Conservation (phyloP, 352 stramenopile genomes). For the Globisporangium carolinianum region DNA sequence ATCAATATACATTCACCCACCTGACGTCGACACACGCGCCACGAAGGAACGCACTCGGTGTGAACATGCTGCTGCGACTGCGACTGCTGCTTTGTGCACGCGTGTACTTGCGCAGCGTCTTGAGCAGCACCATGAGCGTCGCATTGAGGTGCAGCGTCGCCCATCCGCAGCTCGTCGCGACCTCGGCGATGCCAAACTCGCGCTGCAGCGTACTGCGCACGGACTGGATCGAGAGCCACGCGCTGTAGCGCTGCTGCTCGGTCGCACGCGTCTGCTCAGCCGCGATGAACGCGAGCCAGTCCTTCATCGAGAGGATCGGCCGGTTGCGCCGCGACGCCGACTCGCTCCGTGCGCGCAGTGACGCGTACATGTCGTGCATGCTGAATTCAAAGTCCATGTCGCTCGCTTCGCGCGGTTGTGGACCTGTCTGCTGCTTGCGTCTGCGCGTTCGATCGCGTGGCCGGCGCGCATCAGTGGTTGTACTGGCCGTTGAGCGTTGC, state of each 20-base stretch:
- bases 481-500: background rate
- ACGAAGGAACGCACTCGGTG: conserved; percentile 25
- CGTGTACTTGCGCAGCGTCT: conserved; percentile 46
- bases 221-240: conserved; percentile 53
- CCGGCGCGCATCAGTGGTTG: background rate
- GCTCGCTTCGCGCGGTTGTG: conserved; percentile 6
- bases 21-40: conserved; percentile 36
- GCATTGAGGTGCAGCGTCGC: conserved; percentile 53
- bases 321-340: conserved; percentile 20
- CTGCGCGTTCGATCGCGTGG: conserved; percentile 4
- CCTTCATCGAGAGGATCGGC: conserved; percentile 29
- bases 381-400: conserved; percentile 56
- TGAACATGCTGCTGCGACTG: conserved; percentile 16
- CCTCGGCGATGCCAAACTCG: conserved; percentile 41
- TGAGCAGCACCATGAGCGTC: conserved; percentile 47
- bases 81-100: conserved; percentile 18
- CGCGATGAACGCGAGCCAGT: conserved; percentile 33
- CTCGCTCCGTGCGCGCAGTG: conserved; percentile 11
- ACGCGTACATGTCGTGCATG: conserved; percentile 32
- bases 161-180: conserved; percentile 50
- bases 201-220: conserved; percentile 36
- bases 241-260: conserved; percentile 32
- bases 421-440: conserved; percentile 4
- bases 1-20: conserved; percentile 5
- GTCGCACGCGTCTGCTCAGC: conserved; percentile 23